Conservation (phyloP, 306 rosid species). For the Begonia peltatifolia region DNA sequence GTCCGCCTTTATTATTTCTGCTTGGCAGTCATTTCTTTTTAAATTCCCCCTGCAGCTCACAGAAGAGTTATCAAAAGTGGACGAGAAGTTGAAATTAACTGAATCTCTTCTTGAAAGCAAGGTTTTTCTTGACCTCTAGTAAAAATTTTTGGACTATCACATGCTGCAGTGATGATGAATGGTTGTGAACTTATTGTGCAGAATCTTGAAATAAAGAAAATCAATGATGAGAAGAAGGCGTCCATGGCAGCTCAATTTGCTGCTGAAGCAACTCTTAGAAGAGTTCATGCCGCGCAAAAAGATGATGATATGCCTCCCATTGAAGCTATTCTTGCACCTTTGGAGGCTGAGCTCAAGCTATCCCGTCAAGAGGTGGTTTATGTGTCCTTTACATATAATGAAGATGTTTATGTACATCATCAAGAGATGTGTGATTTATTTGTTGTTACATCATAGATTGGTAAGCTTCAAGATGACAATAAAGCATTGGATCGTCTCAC, state of each 20-base stretch:
- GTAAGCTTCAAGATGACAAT: slow-evolving; percentile 96
- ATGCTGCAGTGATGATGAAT: too few relatives aligned
- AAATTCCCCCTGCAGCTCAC: slow-evolving; percentile 46
- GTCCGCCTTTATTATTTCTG: neutral
- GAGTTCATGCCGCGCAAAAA: slow-evolving; percentile 99
- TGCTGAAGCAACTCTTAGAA: slow-evolving; percentile 96
- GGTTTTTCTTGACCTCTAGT: slow-evolving; percentile 21
- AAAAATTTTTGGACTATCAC: too few relatives aligned
- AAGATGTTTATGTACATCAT: neutral
- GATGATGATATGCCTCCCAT: slow-evolving; percentile 99
- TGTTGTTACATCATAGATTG: slow-evolving; percentile 48
- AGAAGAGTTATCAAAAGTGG: slow-evolving; percentile 79
- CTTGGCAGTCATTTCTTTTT: slow-evolving; percentile 8
- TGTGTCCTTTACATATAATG: slow-evolving; percentile 7
- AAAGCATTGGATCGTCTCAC: slow-evolving; percentile 96
- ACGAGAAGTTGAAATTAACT: slow-evolving; percentile 79
- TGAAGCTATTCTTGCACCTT: slow-evolving; percentile 96
- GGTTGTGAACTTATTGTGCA: slow-evolving; percentile 17
- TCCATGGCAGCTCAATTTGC: slow-evolving; percentile 99
- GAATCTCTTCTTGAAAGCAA: slow-evolving; percentile 95
- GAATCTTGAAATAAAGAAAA: slow-evolving; percentile 99
- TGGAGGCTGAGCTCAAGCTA: slow-evolving; percentile 99
- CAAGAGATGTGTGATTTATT: slow-evolving; percentile 2
- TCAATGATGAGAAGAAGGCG: slow-evolving; percentile 98
- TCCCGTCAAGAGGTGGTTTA: slow-evolving; percentile 81